Evolutionary conservation across 1,139 yeast species (phyloP).

Genomic region (Blastobotrys indianensis): DNA sequence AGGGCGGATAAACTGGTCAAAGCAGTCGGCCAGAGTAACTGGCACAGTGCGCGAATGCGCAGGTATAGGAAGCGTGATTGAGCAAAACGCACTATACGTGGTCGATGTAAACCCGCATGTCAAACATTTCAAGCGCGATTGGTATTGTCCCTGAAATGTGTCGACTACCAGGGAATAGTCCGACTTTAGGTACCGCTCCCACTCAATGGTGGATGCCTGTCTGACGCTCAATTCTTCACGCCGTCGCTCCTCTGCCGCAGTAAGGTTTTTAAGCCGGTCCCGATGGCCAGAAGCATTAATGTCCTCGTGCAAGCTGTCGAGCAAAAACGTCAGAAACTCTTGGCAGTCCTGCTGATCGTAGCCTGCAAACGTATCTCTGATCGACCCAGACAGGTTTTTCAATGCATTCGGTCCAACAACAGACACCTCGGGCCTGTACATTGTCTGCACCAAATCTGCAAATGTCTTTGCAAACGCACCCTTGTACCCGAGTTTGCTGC

Average conservation of each 20-base stretch:
- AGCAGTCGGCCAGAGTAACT: slow-evolving; percentile 55
- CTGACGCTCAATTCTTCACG: slow-evolving; percentile 75
- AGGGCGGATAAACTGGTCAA: slow-evolving; percentile 58
- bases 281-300: slow-evolving; percentile 61
- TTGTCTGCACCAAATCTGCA: slow-evolving; percentile 55
- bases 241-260: slow-evolving; percentile 66
- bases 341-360: slow-evolving; percentile 90
- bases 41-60: slow-evolving; percentile 21
- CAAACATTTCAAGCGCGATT: slow-evolving; percentile 71
- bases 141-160: slow-evolving; percentile 84
- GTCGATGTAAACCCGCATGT: slow-evolving; percentile 78
- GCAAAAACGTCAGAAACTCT: slow-evolving; percentile 75
- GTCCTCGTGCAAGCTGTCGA: slow-evolving; percentile 88
- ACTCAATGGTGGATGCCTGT: slow-evolving; percentile 84
- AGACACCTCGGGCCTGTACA: slow-evolving; percentile 48
- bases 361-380: slow-evolving; percentile 68
- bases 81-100: slow-evolving; percentile 77
- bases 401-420: slow-evolving; percentile 53
- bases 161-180: slow-evolving; percentile 84
- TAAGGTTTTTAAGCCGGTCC: slow-evolving; percentile 51
- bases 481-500: slow-evolving; percentile 73
- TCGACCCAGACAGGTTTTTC: slow-evolving; percentile 58
- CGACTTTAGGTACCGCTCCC: slow-evolving; percentile 85
- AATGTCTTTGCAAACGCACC: slow-evolving; percentile 75
- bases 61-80: slow-evolving; percentile 71